phyloP scores from a whole-genome alignment of 306 rosid species.

The Inga laurina region DNA sequence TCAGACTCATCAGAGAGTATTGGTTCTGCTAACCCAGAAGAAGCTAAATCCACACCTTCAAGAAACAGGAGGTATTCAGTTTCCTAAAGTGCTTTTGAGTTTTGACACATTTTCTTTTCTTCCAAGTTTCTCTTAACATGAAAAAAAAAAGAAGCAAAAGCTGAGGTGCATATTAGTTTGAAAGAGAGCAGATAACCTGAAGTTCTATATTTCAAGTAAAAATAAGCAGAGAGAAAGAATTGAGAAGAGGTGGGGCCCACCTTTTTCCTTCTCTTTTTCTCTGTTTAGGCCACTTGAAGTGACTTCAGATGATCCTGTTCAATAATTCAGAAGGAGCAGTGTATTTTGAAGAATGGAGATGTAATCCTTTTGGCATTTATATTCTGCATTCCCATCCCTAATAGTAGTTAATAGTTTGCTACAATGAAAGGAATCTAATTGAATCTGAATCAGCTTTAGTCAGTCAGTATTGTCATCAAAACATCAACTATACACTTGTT shows the following conservation, averaged over 20 bases:
- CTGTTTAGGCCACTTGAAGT: neutral
- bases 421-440: neutral
- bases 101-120: slow-evolving; percentile 6
- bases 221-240: neutral
- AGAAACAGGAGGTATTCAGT: slow-evolving; percentile 94
- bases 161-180: neutral
- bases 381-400: neutral
- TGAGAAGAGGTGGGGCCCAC: neutral
- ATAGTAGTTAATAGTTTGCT: neutral
- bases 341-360: slow-evolving; percentile 19
- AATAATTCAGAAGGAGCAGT: neutral
- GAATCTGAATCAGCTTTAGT: neutral
- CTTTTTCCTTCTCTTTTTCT: neutral
- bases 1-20: slow-evolving; percentile 89
- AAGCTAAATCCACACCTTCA: slow-evolving; percentile 83
- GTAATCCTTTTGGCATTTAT: slow-evolving; percentile 8
- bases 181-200: neutral
- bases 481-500: neutral
- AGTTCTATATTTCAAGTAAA: neutral
- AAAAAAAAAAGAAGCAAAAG: neutral
- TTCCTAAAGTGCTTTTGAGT: slow-evolving; percentile 51
- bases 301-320: neutral
- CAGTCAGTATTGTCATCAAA: neutral
- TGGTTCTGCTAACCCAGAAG: slow-evolving; percentile 86
- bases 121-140: slow-evolving; percentile 2